Evolutionary conservation across 495 filamentous ascomycete species (phyloP).

Genomic region (Xylaria nigripes): DNA sequence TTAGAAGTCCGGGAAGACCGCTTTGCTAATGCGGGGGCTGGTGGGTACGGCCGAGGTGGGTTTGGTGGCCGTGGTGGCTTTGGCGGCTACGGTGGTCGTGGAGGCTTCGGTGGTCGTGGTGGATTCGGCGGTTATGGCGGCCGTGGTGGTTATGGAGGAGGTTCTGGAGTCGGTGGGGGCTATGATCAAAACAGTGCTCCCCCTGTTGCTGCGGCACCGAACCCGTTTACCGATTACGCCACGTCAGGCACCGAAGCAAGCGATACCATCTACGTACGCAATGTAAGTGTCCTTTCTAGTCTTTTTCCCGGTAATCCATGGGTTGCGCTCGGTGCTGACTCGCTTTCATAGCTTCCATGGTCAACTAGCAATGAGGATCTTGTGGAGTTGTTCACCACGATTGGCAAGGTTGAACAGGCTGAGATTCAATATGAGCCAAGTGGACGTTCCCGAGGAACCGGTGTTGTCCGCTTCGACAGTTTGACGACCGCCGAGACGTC

Average conservation of each 20-base stretch:
- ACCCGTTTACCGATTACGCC: constrained; percentile 91
- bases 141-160: constrained; percentile 38
- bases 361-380: constrained; percentile 97
- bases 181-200: constrained; percentile 29
- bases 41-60: constrained; percentile 43
- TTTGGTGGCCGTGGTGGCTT: constrained; percentile 52
- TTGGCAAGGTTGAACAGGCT: constrained; percentile 93
- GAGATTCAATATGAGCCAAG: constrained; percentile 98
- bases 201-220: constrained; percentile 50
- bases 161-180: constrained; percentile 34
- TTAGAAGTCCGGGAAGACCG: constrained; percentile 96
- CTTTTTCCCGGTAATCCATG: background rate
- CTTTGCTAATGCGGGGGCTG: constrained; percentile 63
- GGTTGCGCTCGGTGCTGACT: constrained; percentile 16
- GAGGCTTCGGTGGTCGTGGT: constrained; percentile 26
- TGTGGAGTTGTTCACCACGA: constrained; percentile 91
- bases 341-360: constrained; percentile 71
- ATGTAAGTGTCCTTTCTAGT: constrained; percentile 57
- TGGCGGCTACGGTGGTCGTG: constrained; percentile 45
- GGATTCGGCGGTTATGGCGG: constrained; percentile 35
- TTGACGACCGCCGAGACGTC: constrained; percentile 81
- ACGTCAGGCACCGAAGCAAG: constrained; percentile 79
- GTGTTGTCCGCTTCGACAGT: constrained; percentile 86
- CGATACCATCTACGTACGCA: constrained; percentile 87
- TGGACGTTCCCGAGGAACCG: constrained; percentile 87